Base-by-base conservation (phyloP, 176 grass and related monocot genomes). In the Puya raimondii region DNA sequence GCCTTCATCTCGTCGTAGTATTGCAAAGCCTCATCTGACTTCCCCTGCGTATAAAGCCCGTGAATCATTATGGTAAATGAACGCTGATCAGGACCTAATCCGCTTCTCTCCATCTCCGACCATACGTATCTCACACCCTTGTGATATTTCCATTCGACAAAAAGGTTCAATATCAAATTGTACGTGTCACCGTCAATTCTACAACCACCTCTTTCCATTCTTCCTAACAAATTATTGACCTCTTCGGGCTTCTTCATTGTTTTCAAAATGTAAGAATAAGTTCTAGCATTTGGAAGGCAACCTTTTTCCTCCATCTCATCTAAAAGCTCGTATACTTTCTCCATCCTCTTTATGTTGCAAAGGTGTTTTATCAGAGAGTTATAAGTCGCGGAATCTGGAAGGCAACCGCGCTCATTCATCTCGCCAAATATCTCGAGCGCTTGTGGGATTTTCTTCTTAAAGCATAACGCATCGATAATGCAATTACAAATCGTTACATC, bases 291-390 rank as follows among this genome's bases (percentile, higher is more conserved):
- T 70, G 85, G 82, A 65, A 64, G 51, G 21, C 79, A 82, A 52
- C 81, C 85, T 47, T 88, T 91, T 26, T 64, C 52, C 53, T 87
- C 85, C 85, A 91, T 91, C 20, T 83, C 76, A 83, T 85, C 68
- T 53, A 91, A 42, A 77, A 91, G 82, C 64, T 91, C 79, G 63
- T 75, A 64, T 47, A 91, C 85, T 63, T 91, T 88, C 0, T 82
- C 79, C 54, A 82, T 88, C 75, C 76, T 72, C n/a, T 67, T 82
- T 74, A 85, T 88, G 53, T 85, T 88, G 65, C 79, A 85, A 4
- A 91, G 84, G 72, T 88, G 64, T 74, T 91, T 91, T 70, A 91
- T 91, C 66, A 88, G 75, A 69, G 82, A 85, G 66, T 88, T 88
- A 53, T 88, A 88, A 16, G 89, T 85, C 22, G 82, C 82, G 14